Base-by-base conservation (phyloP, 192 early-diverging fungal species). In the Backusella parvicylindrica region DNA sequence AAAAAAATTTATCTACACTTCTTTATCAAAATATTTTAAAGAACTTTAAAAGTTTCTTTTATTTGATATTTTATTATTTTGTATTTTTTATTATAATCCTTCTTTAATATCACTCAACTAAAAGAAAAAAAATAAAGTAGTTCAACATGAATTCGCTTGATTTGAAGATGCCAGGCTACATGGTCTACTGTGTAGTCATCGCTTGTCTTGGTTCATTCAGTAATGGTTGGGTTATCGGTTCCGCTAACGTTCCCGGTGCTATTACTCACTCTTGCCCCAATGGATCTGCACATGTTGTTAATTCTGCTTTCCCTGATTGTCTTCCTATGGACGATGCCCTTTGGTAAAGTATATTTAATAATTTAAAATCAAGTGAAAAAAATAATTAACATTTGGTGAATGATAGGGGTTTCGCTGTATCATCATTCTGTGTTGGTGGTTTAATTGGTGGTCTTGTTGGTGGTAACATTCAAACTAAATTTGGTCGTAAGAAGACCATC, bases 401-500 rank as follows among this genome's bases (percentile, higher is more conserved):
- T 28, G 33, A 2, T 66, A 77, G 79, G 85, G 86, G 86, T 37
- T 83, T 87, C 50, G 82, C 82, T 16, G 84, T 85, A 11, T 79
- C 79, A 28, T 83, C 78, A n/a, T 83, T 81, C 50, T 83, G 84
- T 76, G 28, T 87, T 35, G 91, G 89, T 75, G 91, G 89, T 16
- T 72, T 90, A 3, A 64, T 83, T 23, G 90, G 88, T 53, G 87
- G 84, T 47, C 70, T 92, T 3, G 56, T 69, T 9, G 91, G 87
- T 30, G 90, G 89, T n/a, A 72, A 69, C 1, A 68, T 90, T 23
- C 64, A 72, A 41, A 77, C 70, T 16, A 40, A 43, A 26, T 53
- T 79, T 65, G 91, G 91, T 28, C 86, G 91, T 50, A 83, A 84
- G 28, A 76, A 79, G 30, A 77, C 86, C 41, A 79, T 96, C 38